These are phyloP conservation scores for Oryza officinalis DNA, from an alignment of 176 grass and related monocot genomes.

Conservation along the genomic window DNA sequence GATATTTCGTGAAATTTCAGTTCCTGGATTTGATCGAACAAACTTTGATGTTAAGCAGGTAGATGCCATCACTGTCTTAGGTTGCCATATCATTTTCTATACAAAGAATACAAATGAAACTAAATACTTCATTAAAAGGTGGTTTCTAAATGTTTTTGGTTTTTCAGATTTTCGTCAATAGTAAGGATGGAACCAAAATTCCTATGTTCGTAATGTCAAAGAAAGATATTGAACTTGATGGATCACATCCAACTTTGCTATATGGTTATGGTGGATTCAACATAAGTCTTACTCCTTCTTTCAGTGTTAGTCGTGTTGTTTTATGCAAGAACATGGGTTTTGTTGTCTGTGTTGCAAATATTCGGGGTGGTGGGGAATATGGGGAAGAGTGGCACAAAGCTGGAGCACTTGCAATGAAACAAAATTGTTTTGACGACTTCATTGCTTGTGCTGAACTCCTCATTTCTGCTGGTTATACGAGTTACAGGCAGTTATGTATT, in stretches of 20 bases:
- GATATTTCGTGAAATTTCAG: conserved; percentile 75
- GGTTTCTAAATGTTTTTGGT: conserved; percentile 10
- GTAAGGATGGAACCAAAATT: conserved; percentile 84
- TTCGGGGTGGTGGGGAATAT: conserved; percentile 96
- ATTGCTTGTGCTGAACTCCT: conserved; percentile 76
- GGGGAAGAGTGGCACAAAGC: conserved; percentile 99
- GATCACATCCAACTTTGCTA: conserved; percentile 75
- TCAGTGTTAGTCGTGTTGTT: conserved; percentile 71
- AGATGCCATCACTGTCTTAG: conserved; percentile 21
- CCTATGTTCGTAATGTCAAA: conserved; percentile 91
- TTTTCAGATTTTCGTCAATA: conserved; percentile 71
- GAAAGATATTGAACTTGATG: conserved; percentile 75
- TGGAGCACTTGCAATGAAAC: conserved; percentile 79
- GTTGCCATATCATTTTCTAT: not conserved
- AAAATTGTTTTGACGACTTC: conserved; percentile 98
- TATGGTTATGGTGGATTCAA: conserved; percentile 98
- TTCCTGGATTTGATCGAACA: conserved; percentile 77
- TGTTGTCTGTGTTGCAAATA: conserved; percentile 80
- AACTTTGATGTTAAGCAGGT: conserved; percentile 88
- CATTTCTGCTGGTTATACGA: conserved; percentile 75
- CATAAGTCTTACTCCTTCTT: conserved; percentile 78
- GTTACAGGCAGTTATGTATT: conserved; percentile 66
- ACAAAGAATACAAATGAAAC: not conserved
- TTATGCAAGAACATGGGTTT: conserved; percentile 72
- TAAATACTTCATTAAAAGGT: not conserved